These are phyloP conservation scores for Serendipita sp. DNA, from an alignment of 1,284 basidiomycete species.

Conservation along the genomic window DNA sequence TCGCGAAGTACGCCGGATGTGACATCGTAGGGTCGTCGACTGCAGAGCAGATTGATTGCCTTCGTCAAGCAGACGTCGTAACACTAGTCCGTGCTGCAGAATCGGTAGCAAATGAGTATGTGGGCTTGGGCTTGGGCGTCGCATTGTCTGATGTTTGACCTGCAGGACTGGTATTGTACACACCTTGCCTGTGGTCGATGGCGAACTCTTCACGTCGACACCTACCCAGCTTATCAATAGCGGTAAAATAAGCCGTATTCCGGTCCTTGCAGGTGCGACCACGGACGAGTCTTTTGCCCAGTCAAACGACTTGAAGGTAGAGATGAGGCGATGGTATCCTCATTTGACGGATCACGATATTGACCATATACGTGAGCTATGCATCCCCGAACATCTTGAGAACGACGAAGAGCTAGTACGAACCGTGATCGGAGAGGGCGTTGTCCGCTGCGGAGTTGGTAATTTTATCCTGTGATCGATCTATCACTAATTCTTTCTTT, in stretches of 20 bases:
- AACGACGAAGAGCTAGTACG: neutral
- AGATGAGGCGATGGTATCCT: neutral
- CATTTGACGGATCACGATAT: neutral
- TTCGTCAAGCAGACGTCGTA: slow-evolving; percentile 34
- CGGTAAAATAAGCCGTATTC: slow-evolving; percentile 33
- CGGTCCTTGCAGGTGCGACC: slow-evolving; percentile 38
- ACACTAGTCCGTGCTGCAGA: slow-evolving; percentile 43
- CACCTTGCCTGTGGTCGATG: slow-evolving; percentile 36
- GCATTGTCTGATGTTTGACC: no score
- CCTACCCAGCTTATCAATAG: slow-evolving; percentile 31
- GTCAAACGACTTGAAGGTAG: neutral
- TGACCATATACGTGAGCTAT: neutral
- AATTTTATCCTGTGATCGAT: neutral
- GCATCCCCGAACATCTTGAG: neutral
- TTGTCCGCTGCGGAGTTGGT: neutral
- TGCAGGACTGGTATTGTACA: slow-evolving; percentile 20
- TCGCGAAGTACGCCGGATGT: slow-evolving; percentile 33
- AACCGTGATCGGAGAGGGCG: neutral
- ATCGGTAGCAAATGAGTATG: slow-evolving; percentile 18
- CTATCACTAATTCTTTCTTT: neutral
- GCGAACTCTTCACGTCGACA: slow-evolving; percentile 31
- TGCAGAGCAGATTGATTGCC: slow-evolving; percentile 28
- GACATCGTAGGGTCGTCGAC: slow-evolving; percentile 22
- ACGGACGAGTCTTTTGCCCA: neutral
- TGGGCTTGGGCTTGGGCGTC: no score